Evolutionary conservation across 768 basidiomycete species (phyloP), one percentile per base, ranked within the genome.

Genomic region (Suillus subaureus): DNA sequence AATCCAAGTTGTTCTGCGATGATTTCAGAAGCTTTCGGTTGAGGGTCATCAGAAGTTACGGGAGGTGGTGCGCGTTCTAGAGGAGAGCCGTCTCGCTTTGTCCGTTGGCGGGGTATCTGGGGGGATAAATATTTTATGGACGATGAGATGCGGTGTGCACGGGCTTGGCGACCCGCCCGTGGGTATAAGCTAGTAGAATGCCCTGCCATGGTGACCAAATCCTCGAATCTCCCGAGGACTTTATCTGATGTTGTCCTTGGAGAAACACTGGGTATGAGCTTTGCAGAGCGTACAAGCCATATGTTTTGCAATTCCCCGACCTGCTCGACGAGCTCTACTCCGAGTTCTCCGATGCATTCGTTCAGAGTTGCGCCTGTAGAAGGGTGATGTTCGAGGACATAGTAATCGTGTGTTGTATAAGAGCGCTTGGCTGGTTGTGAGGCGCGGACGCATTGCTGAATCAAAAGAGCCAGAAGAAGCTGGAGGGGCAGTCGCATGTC

Each of bases 241-340:
- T 72, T 79, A 71, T 89, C 87, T 11, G 69, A 70, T 62, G 57
- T 68, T 69, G 81, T 31, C 75, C 75, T 70, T 80, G 75, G 40
- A 70, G 71, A 15, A 70, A 66, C 8, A 49, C 54, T 23, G 6
- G 62, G 49, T 39, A 31, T 33, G 67, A 77, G 67, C 74, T 88
- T 85, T 69, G 77, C 72, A 49, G 82, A 79, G 31, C 93, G 86
- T 54, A 97, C 88, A 21, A 99, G 80, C 92, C 93, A 99, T 78
- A 92, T 84, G 63, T 93, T 82, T 35, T 77, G 73, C 6, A 99
- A 85, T 73, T 96, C 90, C 61, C 97, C 96, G 31, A 89, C 90
- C 70, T 87, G 91, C 73, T 96, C 94, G 64, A 99, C 90, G 57
- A 97, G 79, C 78, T 98, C 91, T 26, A 94, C 89, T 16, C 88